Conservation (phyloP, 2,329 filamentous ascomycete species). For the Aspergillus puulaauensis region DNA sequence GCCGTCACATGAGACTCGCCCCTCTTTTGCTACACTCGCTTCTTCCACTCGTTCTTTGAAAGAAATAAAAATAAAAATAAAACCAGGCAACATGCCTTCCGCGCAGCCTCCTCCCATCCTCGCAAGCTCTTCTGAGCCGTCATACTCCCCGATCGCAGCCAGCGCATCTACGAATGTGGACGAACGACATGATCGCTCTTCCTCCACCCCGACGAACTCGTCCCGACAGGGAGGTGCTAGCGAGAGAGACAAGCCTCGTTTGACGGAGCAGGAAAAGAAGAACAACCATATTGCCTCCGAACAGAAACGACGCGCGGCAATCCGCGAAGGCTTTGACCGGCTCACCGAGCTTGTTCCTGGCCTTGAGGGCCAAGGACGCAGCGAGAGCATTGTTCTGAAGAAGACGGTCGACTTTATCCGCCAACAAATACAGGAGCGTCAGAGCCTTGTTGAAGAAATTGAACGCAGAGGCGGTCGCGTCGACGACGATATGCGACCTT, state of each 20-base stretch:
- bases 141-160: conserved; percentile 22
- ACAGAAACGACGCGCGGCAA: conserved; percentile 67
- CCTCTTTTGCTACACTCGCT: conserved; percentile 8
- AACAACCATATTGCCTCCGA: conserved; percentile 70
- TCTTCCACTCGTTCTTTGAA: conserved; percentile 2
- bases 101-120: conserved; percentile 23
- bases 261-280: conserved; percentile 71
- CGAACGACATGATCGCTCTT: conserved; percentile 32
- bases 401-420: conserved; percentile 67
- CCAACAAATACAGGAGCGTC: conserved; percentile 59
- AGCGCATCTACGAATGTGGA: conserved; percentile 26
- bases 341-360: conserved; percentile 79
- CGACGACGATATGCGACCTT: conserved; percentile 34
- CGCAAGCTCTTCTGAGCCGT: conserved; percentile 25
- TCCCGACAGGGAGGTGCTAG: conserved; percentile 24
- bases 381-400: conserved; percentile 79
- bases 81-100: conserved; percentile 24
- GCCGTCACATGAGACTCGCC: conserved; percentile 16
- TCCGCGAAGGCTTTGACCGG: conserved; percentile 79
- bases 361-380: conserved; percentile 77
- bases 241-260: conserved; percentile 58
- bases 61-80: background rate
- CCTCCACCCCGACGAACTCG: conserved; percentile 33
- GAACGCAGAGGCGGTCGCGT: conserved; percentile 61
- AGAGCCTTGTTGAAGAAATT: conserved; percentile 57